phyloP scores from a whole-genome alignment of 129 eudicot species.

The Flaveria trinervia region DNA sequence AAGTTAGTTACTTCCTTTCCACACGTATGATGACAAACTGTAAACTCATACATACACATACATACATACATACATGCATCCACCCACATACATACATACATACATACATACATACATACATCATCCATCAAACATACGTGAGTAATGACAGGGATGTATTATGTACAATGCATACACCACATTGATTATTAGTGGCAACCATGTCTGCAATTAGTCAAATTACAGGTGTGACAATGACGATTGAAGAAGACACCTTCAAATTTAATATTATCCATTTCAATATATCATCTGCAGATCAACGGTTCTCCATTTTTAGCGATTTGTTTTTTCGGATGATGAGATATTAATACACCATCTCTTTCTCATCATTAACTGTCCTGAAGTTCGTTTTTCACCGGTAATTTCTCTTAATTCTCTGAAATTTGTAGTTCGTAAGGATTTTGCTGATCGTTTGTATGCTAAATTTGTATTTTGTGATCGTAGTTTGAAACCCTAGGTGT shows the following conservation, averaged over 20 bases:
- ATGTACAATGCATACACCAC: not conserved
- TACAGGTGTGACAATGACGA: slow-evolving; percentile 25
- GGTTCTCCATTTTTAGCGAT: not conserved
- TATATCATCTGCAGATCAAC: not conserved
- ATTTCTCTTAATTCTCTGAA: slow-evolving; percentile 24
- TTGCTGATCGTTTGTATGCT: not conserved
- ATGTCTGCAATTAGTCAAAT: slow-evolving; percentile 24
- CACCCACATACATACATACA: not conserved
- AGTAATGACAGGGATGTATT: slow-evolving; percentile 26
- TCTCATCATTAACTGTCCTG: slow-evolving; percentile 31
- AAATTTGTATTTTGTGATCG: not conserved
- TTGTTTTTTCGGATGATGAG: slow-evolving; percentile 21
- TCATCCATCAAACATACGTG: not conserved
- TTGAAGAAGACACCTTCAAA: slow-evolving; percentile 19
- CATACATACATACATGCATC: not conserved
- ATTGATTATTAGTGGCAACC: slow-evolving; percentile 34
- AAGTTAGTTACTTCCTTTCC: not conserved
- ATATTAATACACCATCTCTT: slow-evolving; percentile 26
- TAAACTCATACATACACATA: not conserved
- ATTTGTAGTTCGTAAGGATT: not conserved
- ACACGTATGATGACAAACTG: not conserved
- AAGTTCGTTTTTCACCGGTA: slow-evolving; percentile 25
- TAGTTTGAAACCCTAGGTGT: slow-evolving; percentile 15
- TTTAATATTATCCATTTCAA: slow-evolving; percentile 12
- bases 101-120: not conserved